Evolutionary conservation across 129 eudicot genomes (phyloP), one percentile per base, ranked within the genome.

Genomic region (Flaveria bidentis): DNA sequence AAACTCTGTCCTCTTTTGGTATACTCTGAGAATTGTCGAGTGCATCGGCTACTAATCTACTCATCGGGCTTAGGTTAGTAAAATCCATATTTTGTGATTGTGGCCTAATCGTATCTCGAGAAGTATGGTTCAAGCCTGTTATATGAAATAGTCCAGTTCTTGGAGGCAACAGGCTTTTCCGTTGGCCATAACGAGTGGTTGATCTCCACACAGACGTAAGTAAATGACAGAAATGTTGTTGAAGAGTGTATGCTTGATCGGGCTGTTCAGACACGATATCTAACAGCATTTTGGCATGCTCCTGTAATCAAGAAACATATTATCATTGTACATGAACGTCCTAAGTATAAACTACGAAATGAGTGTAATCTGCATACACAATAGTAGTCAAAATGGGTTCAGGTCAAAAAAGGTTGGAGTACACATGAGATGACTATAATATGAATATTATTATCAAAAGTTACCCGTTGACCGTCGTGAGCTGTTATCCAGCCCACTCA

Each of bases 241-340:
- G 99, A 78, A 91, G 75, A 23, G 91, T 93, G 42, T 88, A 86
- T 70, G 88, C 96, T 39, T 81, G 83, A 88, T 91, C 99, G 2
- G 94, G 93, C 75, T 80, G 83, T 56, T 89, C 90, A 11, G 93
- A 89, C 18, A 86, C 90, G 60, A 82, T 83, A 83, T 85, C 94
- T 77, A 95, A 78, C 84, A 95, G 79, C 74, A 65, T 80, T 58
- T 89, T 90, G 33, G 93, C 82, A 72, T 95, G 87, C 76, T 95
- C 99, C 99, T 94, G 41, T 30, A 47, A 76, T 51, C 68, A 67
- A 52, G 5, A 66, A 77, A 57, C 36, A 67, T 62, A 17, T 6
- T 10, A 63, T 61, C 17, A 14, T 61, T 61, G 14, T 61, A 26
- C 41, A 60, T 12, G 16, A 60, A 25, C 60, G 17, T 22, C 26